Conservation (phyloP, 805 yeast species). For the Candida multigemmis region DNA sequence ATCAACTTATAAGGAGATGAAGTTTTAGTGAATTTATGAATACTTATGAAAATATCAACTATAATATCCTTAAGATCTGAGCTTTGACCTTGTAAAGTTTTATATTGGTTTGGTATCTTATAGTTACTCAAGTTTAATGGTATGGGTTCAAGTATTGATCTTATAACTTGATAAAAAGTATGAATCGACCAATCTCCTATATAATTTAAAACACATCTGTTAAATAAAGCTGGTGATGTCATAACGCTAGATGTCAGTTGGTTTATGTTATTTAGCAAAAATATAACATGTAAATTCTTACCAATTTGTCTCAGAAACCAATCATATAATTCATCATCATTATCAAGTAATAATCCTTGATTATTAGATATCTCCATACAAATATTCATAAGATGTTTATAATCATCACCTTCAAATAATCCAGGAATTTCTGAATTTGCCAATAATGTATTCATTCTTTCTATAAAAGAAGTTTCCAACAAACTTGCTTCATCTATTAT, state of each 20-base stretch:
- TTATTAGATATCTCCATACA: constrained; percentile 50
- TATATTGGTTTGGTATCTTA: constrained; percentile 17
- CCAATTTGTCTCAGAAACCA: constrained; percentile 73
- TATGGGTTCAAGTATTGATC: constrained; percentile 25
- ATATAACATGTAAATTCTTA: constrained; percentile 70
- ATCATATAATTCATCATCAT: constrained; percentile 56
- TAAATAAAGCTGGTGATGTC: constrained; percentile 82
- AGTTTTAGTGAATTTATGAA: constrained; percentile 28
- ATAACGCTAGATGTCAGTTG: constrained; percentile 36
- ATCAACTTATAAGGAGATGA: constrained; percentile 57
- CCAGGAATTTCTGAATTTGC: constrained; percentile 94
- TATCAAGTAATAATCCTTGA: constrained; percentile 56
- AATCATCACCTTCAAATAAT: constrained; percentile 70
- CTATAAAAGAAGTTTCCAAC: constrained; percentile 69
- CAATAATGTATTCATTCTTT: constrained; percentile 84
- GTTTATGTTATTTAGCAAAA: constrained; percentile 29
- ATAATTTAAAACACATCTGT: constrained; percentile 83
- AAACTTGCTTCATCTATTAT: constrained; percentile 77
- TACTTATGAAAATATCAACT: constrained; percentile 33
- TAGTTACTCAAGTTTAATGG: constrained; percentile 47
- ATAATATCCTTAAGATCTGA: constrained; percentile 34
- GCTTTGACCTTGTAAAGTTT: constrained; percentile 6
- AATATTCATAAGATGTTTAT: constrained; percentile 36
- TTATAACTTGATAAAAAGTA: constrained; percentile 44
- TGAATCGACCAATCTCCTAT: constrained; percentile 72